Conservation (phyloP, 495 filamentous ascomycete species). For the Talaromyces ruber region DNA sequence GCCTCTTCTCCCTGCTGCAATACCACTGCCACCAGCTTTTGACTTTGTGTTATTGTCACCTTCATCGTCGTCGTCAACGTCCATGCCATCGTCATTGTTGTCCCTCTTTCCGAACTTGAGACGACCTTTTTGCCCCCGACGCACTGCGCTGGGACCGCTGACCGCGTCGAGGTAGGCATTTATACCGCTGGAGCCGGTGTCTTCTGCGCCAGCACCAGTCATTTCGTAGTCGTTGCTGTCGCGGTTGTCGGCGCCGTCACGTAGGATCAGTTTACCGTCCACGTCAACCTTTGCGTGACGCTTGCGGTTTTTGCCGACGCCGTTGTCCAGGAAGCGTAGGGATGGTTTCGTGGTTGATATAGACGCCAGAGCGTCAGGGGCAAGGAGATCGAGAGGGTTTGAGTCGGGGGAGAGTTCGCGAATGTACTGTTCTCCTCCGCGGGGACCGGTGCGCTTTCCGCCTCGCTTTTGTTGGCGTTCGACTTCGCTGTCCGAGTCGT, state of each 20-base stretch:
- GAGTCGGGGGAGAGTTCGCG: constrained; percentile 72
- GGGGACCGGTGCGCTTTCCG: constrained; percentile 26
- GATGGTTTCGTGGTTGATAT: constrained; percentile 88
- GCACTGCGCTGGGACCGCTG: constrained; percentile 70
- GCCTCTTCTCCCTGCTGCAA: constrained; percentile 25
- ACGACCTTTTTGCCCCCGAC: constrained; percentile 73
- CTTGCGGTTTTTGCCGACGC: constrained; percentile 34
- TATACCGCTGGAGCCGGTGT: constrained; percentile 47
- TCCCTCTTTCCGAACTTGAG: constrained; percentile 72
- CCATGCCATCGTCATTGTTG: constrained; percentile 55
- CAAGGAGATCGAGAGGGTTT: constrained; percentile 89
- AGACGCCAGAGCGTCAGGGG: constrained; percentile 77
- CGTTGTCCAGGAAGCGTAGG: constrained; percentile 35
- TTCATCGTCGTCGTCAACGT: constrained; percentile 50
- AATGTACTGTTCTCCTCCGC: constrained; percentile 61
- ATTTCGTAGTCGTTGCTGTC: constrained; percentile 45
- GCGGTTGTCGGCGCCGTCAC: constrained; percentile 41
- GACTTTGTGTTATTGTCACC: constrained; percentile 17
- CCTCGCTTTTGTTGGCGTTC: constrained; percentile 24
- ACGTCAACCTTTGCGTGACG: constrained; percentile 59
- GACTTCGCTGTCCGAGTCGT: constrained; percentile 39
- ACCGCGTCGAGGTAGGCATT: constrained; percentile 91
- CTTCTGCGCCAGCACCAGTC: constrained; percentile 42
- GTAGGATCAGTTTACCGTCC: constrained; percentile 85
- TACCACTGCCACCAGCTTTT: constrained; percentile 13